phyloP scores from a whole-genome alignment of 805 yeast species.

The Ogataea philodendri region DNA sequence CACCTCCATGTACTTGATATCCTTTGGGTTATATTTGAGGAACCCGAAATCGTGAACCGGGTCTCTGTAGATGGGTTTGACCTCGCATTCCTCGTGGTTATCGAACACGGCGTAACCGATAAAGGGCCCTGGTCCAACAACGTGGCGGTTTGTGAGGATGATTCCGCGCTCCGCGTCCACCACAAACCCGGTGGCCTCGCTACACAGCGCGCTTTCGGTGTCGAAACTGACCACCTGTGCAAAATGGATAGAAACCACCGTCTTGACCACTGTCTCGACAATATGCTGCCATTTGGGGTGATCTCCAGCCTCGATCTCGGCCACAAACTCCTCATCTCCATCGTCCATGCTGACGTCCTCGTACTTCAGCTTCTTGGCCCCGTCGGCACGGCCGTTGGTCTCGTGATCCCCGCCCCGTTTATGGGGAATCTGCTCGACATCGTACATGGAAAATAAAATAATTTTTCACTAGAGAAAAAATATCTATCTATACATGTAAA shows the following conservation, averaged over 20 bases:
- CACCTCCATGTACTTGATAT: slow-evolving; percentile 71
- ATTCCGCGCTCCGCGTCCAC: slow-evolving; percentile 82
- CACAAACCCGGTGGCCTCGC: slow-evolving; percentile 95
- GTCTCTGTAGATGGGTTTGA: slow-evolving; percentile 82
- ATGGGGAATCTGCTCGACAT: background rate
- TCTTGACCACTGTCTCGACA: slow-evolving; percentile 74
- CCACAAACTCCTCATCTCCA: slow-evolving; percentile 11
- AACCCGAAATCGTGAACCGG: slow-evolving; percentile 96
- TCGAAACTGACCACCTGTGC: slow-evolving; percentile 85
- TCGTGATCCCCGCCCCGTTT: slow-evolving; percentile 2
- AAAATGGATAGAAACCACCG: slow-evolving; percentile 88
- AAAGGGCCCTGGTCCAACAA: slow-evolving; percentile 94
- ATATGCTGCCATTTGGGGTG: slow-evolving; percentile 72
- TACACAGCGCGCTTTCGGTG: slow-evolving; percentile 73
- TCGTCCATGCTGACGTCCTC: slow-evolving; percentile 6
- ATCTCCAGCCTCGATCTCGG: slow-evolving; percentile 13
- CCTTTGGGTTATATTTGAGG: slow-evolving; percentile 68
- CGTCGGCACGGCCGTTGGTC: slow-evolving; percentile 5
- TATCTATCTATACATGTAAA: slow-evolving; percentile 4
- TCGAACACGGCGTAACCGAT: slow-evolving; percentile 89
- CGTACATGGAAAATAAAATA: slow-evolving; percentile 5
- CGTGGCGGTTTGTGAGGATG: slow-evolving; percentile 89
- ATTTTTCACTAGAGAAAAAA: no score
- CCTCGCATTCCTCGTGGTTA: slow-evolving; percentile 90
- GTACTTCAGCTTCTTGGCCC: slow-evolving; percentile 6